Evolutionary conservation across 495 filamentous ascomycete species (phyloP), one percentile per base, ranked within the genome.

Genomic region (Aspergillus sclerotiicarbonarius): DNA sequence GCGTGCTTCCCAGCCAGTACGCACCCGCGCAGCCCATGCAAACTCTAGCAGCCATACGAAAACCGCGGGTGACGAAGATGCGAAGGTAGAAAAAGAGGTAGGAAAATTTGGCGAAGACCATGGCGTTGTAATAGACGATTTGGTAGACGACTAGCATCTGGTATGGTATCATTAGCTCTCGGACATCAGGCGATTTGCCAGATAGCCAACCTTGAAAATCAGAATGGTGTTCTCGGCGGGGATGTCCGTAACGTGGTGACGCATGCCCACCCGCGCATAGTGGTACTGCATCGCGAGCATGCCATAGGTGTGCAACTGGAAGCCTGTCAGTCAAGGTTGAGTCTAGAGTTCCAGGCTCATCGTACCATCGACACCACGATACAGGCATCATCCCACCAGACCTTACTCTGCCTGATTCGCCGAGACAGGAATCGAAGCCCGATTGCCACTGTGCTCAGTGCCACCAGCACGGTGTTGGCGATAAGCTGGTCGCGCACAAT

Each of bases 81-180:
- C 77, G 78, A 21, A 81, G 69, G 64, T 82, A 82, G 63, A 82
- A 80, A 60, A 70, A 71, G 8, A 82, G 74, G 33, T 82, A 76
- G 39, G 76, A 78, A 32, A 80, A 56, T 57, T 82, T 82, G 35
- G 74, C 76, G 16, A 78, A 59, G 15, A 70, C 65, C 21, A 83
- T 67, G 45, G 68, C 62, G 31, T 71, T 59, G 18, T 71, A 73
- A 54, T 77, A 68, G 8, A 64, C 39, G 12, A 66, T 56, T 39
- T 67, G 62, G 53, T 67, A 64, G 41, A 61, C 41, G 13, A 67
- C 58, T 16, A 67, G 62, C 59, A 65, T 62, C 53, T 56, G 30
- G 3, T 12, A 21, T n/a, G 8, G 21, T 49, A 20, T n/a, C 2
- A 49, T 6, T 8, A 8, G 15, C 8, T 13, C 19, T 7, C 4